Conservation (phyloP, 2,329 filamentous ascomycete species). For the Scedosporium boydii region DNA sequence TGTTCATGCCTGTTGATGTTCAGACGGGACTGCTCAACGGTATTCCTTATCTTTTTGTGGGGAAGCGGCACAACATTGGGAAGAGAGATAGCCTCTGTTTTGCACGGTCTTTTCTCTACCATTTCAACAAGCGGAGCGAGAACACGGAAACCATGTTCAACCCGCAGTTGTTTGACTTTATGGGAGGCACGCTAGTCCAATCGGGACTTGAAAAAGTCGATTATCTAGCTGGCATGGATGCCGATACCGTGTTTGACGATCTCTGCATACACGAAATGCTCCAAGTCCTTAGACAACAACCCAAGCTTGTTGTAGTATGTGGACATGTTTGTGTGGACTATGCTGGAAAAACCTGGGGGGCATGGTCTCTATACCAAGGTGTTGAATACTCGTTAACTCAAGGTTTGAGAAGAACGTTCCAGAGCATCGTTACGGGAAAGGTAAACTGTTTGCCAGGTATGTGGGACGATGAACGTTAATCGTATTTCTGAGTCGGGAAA, state of each 20-base stretch:
- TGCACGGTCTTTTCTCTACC: constrained; percentile 37
- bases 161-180: constrained; percentile 30
- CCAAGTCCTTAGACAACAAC: constrained; percentile 29
- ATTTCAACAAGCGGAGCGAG: constrained; percentile 33
- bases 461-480: no score
- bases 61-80: constrained; percentile 39
- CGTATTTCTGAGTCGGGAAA: no score
- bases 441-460: no score
- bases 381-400: no score
- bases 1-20: constrained; percentile 35
- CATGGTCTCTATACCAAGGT: no score
- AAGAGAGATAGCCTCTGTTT: constrained; percentile 40
- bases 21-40: constrained; percentile 34
- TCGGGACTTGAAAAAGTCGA: constrained; percentile 29
- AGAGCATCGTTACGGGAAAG: no score
- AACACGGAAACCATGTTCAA: constrained; percentile 35
- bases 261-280: constrained; percentile 35
- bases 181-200: constrained; percentile 27
- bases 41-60: constrained; percentile 35
- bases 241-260: constrained; percentile 35
- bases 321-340: constrained; percentile 27
- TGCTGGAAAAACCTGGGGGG: constrained; percentile 23
- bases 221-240: constrained; percentile 36
- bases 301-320: constrained; percentile 35
- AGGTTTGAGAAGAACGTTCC: no score